phyloP scores from a whole-genome alignment of 2,329 filamentous ascomycete genomes.

The Fusarium globosum region DNA sequence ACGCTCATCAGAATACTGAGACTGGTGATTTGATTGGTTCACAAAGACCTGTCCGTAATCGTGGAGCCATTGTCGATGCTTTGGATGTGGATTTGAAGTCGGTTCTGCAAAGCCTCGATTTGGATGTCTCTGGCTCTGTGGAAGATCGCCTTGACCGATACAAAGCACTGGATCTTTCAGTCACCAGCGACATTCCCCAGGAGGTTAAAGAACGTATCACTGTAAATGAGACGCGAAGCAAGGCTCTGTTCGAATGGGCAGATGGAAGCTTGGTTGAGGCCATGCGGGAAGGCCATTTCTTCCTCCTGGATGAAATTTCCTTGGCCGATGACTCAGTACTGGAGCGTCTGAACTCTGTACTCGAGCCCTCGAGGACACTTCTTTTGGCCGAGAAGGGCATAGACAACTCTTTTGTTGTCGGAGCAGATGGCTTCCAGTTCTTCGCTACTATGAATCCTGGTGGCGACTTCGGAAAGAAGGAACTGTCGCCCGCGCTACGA shows the following conservation, averaged over 20 bases:
- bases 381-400: slow-evolving; percentile 94
- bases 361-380: slow-evolving; percentile 87
- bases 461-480: slow-evolving; percentile 97
- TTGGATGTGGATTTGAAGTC: slow-evolving; percentile 70
- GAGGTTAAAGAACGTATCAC: slow-evolving; percentile 60
- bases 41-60: slow-evolving; percentile 89
- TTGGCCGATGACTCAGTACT: slow-evolving; percentile 97
- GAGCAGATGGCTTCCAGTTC: slow-evolving; percentile 87
- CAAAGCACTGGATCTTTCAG: slow-evolving; percentile 58
- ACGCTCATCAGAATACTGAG: slow-evolving; percentile 98
- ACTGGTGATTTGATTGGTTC: slow-evolving; percentile 97
- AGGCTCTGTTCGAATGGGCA: slow-evolving; percentile 94
- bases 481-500: slow-evolving; percentile 91
- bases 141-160: slow-evolving; percentile 71
- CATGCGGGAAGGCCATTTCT: slow-evolving; percentile 90
- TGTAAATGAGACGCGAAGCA: slow-evolving; percentile 70
- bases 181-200: slow-evolving; percentile 60
- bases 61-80: slow-evolving; percentile 75
- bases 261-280: slow-evolving; percentile 94
- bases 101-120: slow-evolving; percentile 56
- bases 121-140: slow-evolving; percentile 55
- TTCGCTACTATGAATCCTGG: slow-evolving; percentile 99
- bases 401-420: slow-evolving; percentile 82
- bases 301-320: slow-evolving; percentile 97
- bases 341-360: slow-evolving; percentile 94